A percentile compares a stretch with the other conserved stretches of the same genome.
Conservation (phyloP, 2,329 filamentous ascomycete genomes). For the Clathrospora elynae region DNA sequence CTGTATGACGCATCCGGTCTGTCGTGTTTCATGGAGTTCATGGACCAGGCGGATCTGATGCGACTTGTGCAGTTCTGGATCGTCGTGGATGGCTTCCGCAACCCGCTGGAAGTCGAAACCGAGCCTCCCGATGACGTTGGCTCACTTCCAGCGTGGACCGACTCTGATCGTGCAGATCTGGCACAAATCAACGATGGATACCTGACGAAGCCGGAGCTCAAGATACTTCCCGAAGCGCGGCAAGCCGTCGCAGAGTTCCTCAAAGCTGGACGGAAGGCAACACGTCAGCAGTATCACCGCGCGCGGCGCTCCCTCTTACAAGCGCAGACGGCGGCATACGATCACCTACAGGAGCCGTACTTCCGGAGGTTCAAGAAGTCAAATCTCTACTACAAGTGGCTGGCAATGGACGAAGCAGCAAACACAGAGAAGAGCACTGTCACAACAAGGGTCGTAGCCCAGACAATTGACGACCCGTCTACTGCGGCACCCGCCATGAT, state of each 20-base stretch:
- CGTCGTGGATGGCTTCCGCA: constrained; percentile 94
- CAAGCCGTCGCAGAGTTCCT: constrained; percentile 77
- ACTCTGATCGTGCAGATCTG: constrained; percentile 84
- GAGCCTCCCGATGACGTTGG: constrained; percentile 62
- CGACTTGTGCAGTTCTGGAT: constrained; percentile 96
- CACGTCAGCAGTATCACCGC: constrained; percentile 78
- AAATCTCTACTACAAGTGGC: constrained; percentile 93
- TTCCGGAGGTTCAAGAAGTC: constrained; percentile 89
- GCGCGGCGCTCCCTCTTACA: constrained; percentile 81
- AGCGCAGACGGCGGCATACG: constrained; percentile 80
- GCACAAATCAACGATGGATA: constrained; percentile 92
- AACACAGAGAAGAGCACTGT: constrained; percentile 38
- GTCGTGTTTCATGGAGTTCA: constrained; percentile 99
- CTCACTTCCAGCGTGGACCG: constrained; percentile 68
- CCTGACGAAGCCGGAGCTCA: constrained; percentile 78
- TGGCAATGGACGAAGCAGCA: constrained; percentile 78
- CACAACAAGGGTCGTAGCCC: constrained; percentile 33
- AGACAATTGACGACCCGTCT: constrained; percentile 33
- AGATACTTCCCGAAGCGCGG: constrained; percentile 72
- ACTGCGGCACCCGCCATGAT: constrained; percentile 45
- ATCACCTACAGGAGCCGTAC: constrained; percentile 80
- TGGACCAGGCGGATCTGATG: constrained; percentile 90
- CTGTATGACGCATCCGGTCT: constrained; percentile 86
- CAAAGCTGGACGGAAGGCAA: constrained; percentile 74
- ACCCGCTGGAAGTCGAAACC: constrained; percentile 85